A percentile compares a stretch with the other conserved stretches of the same genome.
These are phyloP conservation scores for Trichosporon ovoides DNA, from an alignment of 1,284 basidiomycete species.

Conservation along the genomic window DNA sequence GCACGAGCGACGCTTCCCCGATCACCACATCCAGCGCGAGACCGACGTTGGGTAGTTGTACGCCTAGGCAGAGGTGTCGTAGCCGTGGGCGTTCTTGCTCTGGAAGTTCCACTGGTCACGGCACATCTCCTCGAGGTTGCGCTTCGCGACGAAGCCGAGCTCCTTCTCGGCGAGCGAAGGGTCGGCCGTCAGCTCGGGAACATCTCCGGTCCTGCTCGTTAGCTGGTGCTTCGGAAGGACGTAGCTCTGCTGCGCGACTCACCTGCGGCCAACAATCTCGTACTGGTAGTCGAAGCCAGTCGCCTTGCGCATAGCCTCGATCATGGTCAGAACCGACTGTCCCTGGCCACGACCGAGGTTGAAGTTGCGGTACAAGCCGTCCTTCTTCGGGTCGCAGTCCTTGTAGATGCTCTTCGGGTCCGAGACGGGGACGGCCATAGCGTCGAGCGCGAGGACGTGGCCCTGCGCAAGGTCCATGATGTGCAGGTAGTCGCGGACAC, in stretches of 20 bases:
- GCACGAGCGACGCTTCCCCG: not conserved
- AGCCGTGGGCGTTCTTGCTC: slow-evolving; percentile 72
- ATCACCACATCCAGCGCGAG: not conserved
- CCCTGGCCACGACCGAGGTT: slow-evolving; percentile 93
- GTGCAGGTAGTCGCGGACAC: slow-evolving; percentile 96
- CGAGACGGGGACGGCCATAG: slow-evolving; percentile 44
- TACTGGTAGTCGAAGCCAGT: slow-evolving; percentile 62
- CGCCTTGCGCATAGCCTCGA: slow-evolving; percentile 90
- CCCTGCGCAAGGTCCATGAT: slow-evolving; percentile 91
- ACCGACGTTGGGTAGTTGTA: not conserved
- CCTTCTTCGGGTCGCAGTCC: slow-evolving; percentile 35
- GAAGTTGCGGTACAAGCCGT: slow-evolving; percentile 76
- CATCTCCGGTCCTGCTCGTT: slow-evolving; percentile 73
- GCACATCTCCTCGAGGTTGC: slow-evolving; percentile 83
- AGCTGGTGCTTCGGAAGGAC: not conserved
- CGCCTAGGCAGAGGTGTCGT: slow-evolving; percentile 40
- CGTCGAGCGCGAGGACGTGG: slow-evolving; percentile 87
- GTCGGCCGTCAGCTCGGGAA: slow-evolving; percentile 94
- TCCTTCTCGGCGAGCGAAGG: slow-evolving; percentile 87
- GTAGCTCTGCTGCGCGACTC: slow-evolving; percentile 36
- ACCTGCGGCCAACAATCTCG: slow-evolving; percentile 85
- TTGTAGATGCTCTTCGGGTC: slow-evolving; percentile 40
- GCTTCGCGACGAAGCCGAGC: slow-evolving; percentile 83
- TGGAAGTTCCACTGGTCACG: slow-evolving; percentile 91
- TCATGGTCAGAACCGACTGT: slow-evolving; percentile 87